Conservation (phyloP, 805 yeast species). For the Cyberlindnera amylophila region DNA sequence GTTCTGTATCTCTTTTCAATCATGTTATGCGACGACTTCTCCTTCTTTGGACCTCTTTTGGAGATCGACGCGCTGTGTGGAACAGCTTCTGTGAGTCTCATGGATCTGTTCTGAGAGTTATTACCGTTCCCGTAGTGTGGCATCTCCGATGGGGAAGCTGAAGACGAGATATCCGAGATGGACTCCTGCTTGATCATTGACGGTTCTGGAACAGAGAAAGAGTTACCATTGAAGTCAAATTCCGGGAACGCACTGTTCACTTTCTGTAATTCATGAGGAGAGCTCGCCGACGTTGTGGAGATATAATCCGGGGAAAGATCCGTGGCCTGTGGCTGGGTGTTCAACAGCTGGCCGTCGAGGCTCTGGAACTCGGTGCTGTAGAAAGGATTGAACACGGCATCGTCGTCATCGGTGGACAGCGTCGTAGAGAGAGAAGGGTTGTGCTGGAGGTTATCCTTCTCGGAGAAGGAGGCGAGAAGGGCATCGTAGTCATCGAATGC, state of each 20-base stretch:
- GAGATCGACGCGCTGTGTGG: constrained; percentile 23
- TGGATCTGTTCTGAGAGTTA: constrained; percentile 1
- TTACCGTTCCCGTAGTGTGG: not conserved
- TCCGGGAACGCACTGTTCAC: constrained; percentile 5
- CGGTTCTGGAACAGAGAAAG: not conserved
- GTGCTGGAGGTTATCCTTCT: constrained; percentile 15
- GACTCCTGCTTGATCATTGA: constrained; percentile 18
- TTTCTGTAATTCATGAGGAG: constrained; percentile 14
- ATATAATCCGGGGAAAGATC: constrained; percentile 17
- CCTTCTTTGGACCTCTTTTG: constrained; percentile 34
- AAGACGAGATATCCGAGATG: constrained; percentile 14
- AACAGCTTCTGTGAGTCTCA: constrained; percentile 24
- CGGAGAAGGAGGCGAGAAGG: constrained; percentile 25
- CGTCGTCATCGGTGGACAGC: constrained; percentile 14
- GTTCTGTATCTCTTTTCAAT: constrained; percentile 71
- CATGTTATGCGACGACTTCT: constrained; percentile 62
- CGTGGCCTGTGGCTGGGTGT: constrained; percentile 1
- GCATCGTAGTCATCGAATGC: constrained; percentile 32
- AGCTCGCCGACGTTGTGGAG: constrained; percentile 13
- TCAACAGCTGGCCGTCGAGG: constrained; percentile 2
- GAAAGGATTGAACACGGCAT: constrained; percentile 3
- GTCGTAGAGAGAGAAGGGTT: constrained; percentile 16
- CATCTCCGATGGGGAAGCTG: constrained; percentile 14
- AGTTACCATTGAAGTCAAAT: constrained; percentile 4
- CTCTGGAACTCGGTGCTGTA: constrained; percentile 2